Evolutionary conservation across 805 yeast species (phyloP).

Genomic region (Maudiozyma pseudohumilis): DNA sequence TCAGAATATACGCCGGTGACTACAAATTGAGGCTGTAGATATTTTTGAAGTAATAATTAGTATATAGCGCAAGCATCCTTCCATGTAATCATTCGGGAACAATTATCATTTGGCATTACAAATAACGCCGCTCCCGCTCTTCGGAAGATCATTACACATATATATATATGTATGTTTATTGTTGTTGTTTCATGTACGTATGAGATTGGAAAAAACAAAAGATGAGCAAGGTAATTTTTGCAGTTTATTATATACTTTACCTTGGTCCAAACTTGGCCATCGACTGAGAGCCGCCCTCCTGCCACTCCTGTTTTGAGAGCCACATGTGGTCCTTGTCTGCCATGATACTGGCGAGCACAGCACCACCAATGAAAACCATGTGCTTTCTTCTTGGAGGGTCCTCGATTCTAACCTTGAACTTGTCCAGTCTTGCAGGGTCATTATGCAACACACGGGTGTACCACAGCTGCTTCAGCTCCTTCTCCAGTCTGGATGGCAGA

Average conservation of each 20-base stretch:
- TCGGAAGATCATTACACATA: too few relatives aligned
- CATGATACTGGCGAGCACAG: slow-evolving; percentile 95
- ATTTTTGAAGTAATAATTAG: background rate
- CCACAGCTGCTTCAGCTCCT: slow-evolving; percentile 95
- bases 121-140: too few relatives aligned
- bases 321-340: slow-evolving; percentile 98
- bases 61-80: too few relatives aligned
- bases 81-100: too few relatives aligned
- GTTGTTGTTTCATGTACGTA: too few relatives aligned
- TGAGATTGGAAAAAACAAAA: too few relatives aligned
- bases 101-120: too few relatives aligned
- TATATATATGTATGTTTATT: too few relatives aligned
- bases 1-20: slow-evolving; percentile 4
- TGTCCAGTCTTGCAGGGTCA: slow-evolving; percentile 76
- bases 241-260: too few relatives aligned
- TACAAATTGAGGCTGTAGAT: background rate
- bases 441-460: slow-evolving; percentile 77
- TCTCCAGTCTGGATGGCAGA: slow-evolving; percentile 87
- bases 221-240: too few relatives aligned
- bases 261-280: slow-evolving; percentile 88
- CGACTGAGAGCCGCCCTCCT: slow-evolving; percentile 85
- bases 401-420: slow-evolving; percentile 92
- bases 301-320: slow-evolving; percentile 95
- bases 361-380: slow-evolving; percentile 98
- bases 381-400: slow-evolving; percentile 98